These are phyloP conservation scores for Geranomyces michiganensis DNA, from an alignment of 192 early-diverging fungal species.

Conservation along the genomic window DNA sequence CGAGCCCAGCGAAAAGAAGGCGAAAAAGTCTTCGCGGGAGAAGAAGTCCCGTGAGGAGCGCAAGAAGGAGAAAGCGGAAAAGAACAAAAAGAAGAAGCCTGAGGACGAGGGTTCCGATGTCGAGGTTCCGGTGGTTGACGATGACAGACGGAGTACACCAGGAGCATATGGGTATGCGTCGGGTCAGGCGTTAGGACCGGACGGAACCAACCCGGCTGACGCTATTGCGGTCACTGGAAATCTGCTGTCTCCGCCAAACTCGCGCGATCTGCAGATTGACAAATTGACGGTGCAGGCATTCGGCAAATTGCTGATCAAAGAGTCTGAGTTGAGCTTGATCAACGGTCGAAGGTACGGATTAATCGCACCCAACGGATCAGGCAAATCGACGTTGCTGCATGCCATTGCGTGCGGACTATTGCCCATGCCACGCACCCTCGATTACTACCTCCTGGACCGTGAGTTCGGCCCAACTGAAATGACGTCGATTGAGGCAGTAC, in stretches of 20 bases:
- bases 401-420: constrained; percentile 50
- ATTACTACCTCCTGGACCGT: constrained; percentile 39
- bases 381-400: constrained; percentile 70
- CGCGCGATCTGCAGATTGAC: constrained; percentile 33
- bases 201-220: constrained; percentile 35
- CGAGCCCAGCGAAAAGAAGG: constrained; percentile 8
- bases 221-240: constrained; percentile 37
- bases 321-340: constrained; percentile 36
- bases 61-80: constrained; percentile 36
- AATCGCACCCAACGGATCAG: constrained; percentile 69
- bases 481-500: constrained; percentile 34
- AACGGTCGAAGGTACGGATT: constrained; percentile 68
- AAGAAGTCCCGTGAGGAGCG: constrained; percentile 33
- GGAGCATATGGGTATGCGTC: constrained; percentile 36
- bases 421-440: constrained; percentile 30
- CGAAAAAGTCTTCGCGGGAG: constrained; percentile 9
- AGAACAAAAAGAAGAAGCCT: constrained; percentile 17
- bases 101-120: constrained; percentile 5
- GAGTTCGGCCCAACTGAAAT: constrained; percentile 33
- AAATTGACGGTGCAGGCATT: constrained; percentile 37
- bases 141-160: constrained; percentile 20
- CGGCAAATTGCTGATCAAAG: constrained; percentile 36
- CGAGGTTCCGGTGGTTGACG: constrained; percentile 1
- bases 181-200: constrained; percentile 30
- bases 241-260: constrained; percentile 36